Evolutionary conservation across 192 early-diverging fungal genomes (phyloP).

Genomic region (Backusella psychrophila): DNA sequence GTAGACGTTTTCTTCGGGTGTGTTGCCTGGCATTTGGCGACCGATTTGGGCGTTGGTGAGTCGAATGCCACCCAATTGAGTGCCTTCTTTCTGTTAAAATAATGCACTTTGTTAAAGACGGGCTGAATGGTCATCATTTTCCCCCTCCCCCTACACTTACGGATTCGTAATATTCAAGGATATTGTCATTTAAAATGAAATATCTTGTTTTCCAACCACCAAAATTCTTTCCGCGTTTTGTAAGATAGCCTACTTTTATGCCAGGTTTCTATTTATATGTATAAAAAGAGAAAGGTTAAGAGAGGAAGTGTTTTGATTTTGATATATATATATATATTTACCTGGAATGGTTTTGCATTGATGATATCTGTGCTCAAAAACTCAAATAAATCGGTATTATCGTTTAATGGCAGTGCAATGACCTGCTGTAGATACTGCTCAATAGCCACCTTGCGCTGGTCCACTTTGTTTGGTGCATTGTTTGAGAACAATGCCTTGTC

Average conservation of each 20-base stretch:
- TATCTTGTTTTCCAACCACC: conserved; percentile 95
- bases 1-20: conserved; percentile 47
- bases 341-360: conserved; percentile 17
- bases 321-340: too few relatives aligned
- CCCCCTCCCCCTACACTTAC: background rate
- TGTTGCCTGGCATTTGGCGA: conserved; percentile 43
- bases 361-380: conserved; percentile 76
- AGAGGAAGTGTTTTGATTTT: background rate
- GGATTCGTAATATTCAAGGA: conserved; percentile 82
- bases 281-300: background rate
- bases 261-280: conserved; percentile 43
- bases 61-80: conserved; percentile 69
- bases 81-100: conserved; percentile 55
- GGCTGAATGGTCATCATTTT: background rate
- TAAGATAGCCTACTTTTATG: conserved; percentile 83
- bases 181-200: conserved; percentile 69
- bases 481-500: conserved; percentile 83
- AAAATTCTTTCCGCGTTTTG: conserved; percentile 96
- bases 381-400: conserved; percentile 66
- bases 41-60: conserved; percentile 75
- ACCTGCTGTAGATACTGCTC: conserved; percentile 82
- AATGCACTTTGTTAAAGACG: background rate
- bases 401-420: conserved; percentile 53
- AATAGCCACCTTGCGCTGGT: conserved; percentile 81
- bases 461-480: conserved; percentile 81